Percentiles rank a stretch among this genome's conserved stretches.
These are phyloP conservation scores for Microbotryum scabiosae DNA, from an alignment of 1,284 basidiomycete species.

Conservation along the genomic window DNA sequence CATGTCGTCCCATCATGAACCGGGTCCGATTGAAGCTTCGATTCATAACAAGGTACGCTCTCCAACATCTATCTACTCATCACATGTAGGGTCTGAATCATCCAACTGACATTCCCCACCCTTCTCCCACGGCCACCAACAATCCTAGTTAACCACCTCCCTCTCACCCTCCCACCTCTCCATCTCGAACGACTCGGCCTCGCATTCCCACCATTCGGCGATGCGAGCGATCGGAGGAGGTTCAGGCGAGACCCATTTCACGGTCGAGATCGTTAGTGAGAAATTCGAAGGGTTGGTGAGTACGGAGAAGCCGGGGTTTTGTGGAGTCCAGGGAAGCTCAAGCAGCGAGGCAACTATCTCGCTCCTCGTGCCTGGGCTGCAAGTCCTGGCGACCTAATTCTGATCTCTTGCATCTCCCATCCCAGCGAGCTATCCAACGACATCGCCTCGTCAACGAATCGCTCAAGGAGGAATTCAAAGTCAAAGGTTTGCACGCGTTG, in stretches of 20 bases:
- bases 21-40: no score
- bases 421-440: conserved; percentile 31
- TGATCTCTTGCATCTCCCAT: not conserved
- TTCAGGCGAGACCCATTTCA: conserved; percentile 34
- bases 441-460: conserved; percentile 35
- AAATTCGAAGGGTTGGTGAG: conserved; percentile 30
- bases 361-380: not conserved
- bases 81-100: no score
- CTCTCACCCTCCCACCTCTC: conserved; percentile 21
- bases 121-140: not conserved
- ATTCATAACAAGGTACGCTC: no score
- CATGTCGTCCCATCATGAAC: no score
- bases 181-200: conserved; percentile 32
- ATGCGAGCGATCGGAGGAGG: conserved; percentile 32
- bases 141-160: conserved; percentile 17
- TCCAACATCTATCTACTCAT: no score
- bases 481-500: conserved; percentile 32
- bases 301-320: not conserved
- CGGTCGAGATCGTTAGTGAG: conserved; percentile 27
- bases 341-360: not conserved
- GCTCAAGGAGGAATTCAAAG: conserved; percentile 29
- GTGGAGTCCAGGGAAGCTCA: no score
- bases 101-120: not conserved
- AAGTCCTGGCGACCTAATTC: no score
- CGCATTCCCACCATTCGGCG: conserved; percentile 32